Base-by-base conservation (phyloP, 257 asterid species). In the Galeopsis tetrahit region DNA sequence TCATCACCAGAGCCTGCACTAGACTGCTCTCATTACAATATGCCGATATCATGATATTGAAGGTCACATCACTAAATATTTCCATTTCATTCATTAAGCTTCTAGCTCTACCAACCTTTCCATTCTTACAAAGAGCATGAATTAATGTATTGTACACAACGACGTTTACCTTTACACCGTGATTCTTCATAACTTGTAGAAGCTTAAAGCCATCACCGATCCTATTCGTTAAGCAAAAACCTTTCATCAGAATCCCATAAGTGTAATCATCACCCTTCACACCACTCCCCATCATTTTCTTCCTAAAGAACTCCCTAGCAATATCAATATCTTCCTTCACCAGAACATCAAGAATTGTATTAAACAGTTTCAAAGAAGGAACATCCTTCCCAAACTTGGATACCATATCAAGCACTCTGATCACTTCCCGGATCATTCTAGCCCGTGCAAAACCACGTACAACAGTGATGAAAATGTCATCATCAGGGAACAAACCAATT, bases 131-230 rank as follows among this genome's bases (percentile, higher is more conserved):
- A 28, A 91, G 92, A 38, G 92, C 93, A 65, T 89, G 71, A 55
- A 94, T 75, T 63, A 94, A 78, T 2, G 98, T 91, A 64, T 91
- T 95, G 68, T 95, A 95, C 53, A 85, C 82, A n/a, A 89, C 91
- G 32, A 75, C 82, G 55, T 84, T 85, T 11, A 87, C 88, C 71
- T 62, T 72, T 39, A 84, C 35, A 2, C 86, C 87, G 53, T 78
- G 82, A 44, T 69, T 81, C 87, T 87, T 92, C 91, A 95, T 85
- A 55, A 77, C 79, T 72, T 88, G 91, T 79, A 95, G 82, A 68
- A 88, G 93, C 85, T 92, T 90, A 78, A 88, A 95, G 17, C 96
- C 97, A 40, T 95, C 99, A 3, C 87, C 87, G 2, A 95, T 90
- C 67, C 98, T 80, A 80, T 90, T 95, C 34, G 99, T 95, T 76